Conservation (phyloP, 2,329 filamentous ascomycete genomes). For the Curvularia sp. region DNA sequence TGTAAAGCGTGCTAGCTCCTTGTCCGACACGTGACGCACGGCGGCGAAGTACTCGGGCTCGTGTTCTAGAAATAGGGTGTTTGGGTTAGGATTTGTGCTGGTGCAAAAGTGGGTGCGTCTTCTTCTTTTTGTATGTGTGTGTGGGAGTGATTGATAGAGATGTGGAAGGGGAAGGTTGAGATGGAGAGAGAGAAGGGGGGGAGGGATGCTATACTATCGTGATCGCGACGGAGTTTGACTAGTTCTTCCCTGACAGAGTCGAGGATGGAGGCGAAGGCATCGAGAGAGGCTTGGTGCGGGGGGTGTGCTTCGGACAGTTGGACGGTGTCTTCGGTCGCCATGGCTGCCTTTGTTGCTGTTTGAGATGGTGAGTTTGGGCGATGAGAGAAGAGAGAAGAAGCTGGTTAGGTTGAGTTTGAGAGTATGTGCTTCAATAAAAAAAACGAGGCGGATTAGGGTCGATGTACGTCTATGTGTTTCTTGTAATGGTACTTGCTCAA, state of each 20-base stretch:
- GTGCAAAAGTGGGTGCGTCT: not conserved
- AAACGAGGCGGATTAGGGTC: too few species aligned
- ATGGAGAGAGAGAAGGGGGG: not conserved
- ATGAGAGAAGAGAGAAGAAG: too few species aligned
- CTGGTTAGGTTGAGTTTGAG: too few species aligned
- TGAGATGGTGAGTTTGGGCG: too few species aligned
- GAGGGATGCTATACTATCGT: conserved; percentile 39
- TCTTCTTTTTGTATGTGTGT: not conserved
- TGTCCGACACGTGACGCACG: conserved; percentile 52
- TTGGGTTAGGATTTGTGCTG: not conserved
- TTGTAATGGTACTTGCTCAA: too few species aligned
- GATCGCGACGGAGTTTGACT: conserved; percentile 43
- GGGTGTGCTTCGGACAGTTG: conserved; percentile 42
- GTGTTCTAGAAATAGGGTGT: conserved; percentile 41
- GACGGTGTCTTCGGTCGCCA: conserved; percentile 50
- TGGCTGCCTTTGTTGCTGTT: conserved; percentile 20
- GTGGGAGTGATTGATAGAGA: not conserved
- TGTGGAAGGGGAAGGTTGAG: too few species aligned
- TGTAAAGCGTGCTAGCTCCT: conserved; percentile 42
- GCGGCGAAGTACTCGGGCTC: conserved; percentile 49
- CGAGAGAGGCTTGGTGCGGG: conserved; percentile 46
- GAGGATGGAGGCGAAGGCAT: conserved; percentile 45
- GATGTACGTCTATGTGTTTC: too few species aligned
- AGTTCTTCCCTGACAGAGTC: conserved; percentile 44
- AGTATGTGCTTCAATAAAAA: too few species aligned